Evolutionary conservation across 1,139 yeast genomes (phyloP), one percentile per base, ranked within the genome.

Genomic region (Sugiyamaella castrensis): DNA sequence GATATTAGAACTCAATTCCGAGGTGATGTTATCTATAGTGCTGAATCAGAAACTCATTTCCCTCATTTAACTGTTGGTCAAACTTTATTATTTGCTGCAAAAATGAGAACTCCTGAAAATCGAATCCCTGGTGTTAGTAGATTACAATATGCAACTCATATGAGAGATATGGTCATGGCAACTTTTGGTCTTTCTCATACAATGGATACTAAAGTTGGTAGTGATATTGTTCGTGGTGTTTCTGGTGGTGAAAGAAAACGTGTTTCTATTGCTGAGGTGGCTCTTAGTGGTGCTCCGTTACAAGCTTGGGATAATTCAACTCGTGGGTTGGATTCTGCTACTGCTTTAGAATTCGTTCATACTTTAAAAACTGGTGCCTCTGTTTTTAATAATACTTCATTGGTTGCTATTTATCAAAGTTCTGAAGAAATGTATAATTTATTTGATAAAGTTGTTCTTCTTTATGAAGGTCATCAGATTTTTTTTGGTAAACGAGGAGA

Each of bases 241-340:
- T 83, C 91, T 40, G 94, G 94, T 60, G 94, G 94, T 70, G 92
- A 85, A 69, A 75, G 92, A 59, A 84, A 84, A 68, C 81, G 94
- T 68, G 92, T 85, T 24, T 83, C 91, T 4, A 82, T 85, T 59
- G 87, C 87, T 26, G 88, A 83, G 63, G 82, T 79, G 3, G 70
- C 81, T 36, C 71, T 81, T n/a, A 72, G 81, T 46, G 80, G 82
- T 29, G 80, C 85, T 8, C 74, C 80, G 41, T 67, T 82, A 46
- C 85, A 81, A 62, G 81, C 86, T 66, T 83, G 86, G 81, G 89
- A 83, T 68, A 83, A 83, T 65, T 81, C 87, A 28, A 83, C 89
- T 4, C 76, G 89, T 67, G 89, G 89, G 61, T 72, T 83, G 52
- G 89, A 83, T 65, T 76, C 88, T 19, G 85, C 88, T 11, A 83